A percentile compares a stretch with the other conserved stretches of the same genome.
Evolutionary conservation across 108 stramenopile genomes (phyloP).

Genomic region (Skeletonema menzelii): DNA sequence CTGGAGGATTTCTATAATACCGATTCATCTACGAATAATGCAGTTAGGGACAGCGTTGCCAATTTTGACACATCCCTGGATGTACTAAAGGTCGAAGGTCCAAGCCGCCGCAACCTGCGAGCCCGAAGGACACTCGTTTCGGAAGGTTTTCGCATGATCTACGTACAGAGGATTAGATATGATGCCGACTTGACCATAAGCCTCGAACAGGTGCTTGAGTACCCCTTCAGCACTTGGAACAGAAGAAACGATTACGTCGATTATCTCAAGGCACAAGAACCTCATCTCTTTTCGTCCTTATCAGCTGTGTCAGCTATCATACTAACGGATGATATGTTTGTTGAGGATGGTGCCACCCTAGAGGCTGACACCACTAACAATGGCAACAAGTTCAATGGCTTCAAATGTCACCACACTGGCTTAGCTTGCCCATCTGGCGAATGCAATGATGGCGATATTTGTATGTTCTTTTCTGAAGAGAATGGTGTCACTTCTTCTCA

Average conservation of each 20-base stretch:
- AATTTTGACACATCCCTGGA: neutral
- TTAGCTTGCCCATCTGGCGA: conserved; percentile 19
- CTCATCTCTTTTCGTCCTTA: neutral
- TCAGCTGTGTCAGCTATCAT: neutral
- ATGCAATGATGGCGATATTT: conserved; percentile 15
- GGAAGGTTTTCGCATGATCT: conserved; percentile 20
- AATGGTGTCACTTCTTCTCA: neutral
- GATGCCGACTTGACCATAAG: conserved; percentile 5
- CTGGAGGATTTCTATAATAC: conserved; percentile 1
- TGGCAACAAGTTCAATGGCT: neutral
- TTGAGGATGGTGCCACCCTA: neutral
- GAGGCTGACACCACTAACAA: neutral
- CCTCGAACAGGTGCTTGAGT: conserved; percentile 16
- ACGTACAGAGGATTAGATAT: conserved; percentile 26
- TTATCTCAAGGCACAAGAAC: conserved; percentile 3
- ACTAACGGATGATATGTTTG: conserved; percentile 7
- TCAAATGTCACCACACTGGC: neutral
- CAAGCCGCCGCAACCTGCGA: neutral
- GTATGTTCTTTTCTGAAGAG: conserved; percentile 20
- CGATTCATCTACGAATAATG: neutral
- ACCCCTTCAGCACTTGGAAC: conserved; percentile 22
- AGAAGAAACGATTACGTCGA: conserved; percentile 26
- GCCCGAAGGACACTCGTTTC: neutral
- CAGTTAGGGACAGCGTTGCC: neutral
- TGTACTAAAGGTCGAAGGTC: conserved; percentile 2